Conservation (phyloP, 106 monocot genomes). For the Dendrobium huoshanense region DNA sequence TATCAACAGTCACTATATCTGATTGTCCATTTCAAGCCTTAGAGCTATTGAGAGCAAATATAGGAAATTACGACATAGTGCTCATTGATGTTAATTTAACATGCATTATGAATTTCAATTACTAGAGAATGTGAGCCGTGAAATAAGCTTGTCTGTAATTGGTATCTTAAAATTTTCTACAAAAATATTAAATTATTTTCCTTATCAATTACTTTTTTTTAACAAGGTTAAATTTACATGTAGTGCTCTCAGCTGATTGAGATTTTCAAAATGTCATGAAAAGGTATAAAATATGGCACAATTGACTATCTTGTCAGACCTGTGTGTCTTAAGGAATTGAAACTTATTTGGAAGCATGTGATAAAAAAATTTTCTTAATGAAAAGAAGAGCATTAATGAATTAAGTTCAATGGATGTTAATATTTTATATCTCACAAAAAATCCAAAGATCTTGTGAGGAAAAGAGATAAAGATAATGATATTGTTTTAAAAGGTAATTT, state of each 20-base stretch:
- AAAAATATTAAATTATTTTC: neutral
- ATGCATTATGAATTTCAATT: slow-evolving; percentile 53
- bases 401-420: neutral
- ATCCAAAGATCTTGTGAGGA: slow-evolving; percentile 4
- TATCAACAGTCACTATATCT: neutral
- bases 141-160: slow-evolving; percentile 55
- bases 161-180: slow-evolving; percentile 35
- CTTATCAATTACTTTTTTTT: neutral
- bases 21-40: slow-evolving; percentile 20
- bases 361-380: slow-evolving; percentile 43
- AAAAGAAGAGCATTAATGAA: slow-evolving; percentile 28
- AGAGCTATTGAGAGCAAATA: slow-evolving; percentile 35
- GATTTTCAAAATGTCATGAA: slow-evolving; percentile 43
- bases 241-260: slow-evolving; percentile 73
- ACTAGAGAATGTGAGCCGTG: slow-evolving; percentile 47
- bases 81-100: slow-evolving; percentile 20
- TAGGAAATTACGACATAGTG: slow-evolving; percentile 20
- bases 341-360: slow-evolving; percentile 78
- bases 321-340: slow-evolving; percentile 56
- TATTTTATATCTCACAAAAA: slow-evolving; percentile 26
- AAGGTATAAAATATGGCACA: slow-evolving; percentile 62
- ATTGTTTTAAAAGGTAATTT: slow-evolving; percentile 41
- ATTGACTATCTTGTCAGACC: slow-evolving; percentile 68
- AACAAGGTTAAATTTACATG: neutral
- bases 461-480: slow-evolving; percentile 22